Evolutionary conservation across 2,329 filamentous ascomycete species (phyloP).

Genomic region (Alternaria ethzedia): DNA sequence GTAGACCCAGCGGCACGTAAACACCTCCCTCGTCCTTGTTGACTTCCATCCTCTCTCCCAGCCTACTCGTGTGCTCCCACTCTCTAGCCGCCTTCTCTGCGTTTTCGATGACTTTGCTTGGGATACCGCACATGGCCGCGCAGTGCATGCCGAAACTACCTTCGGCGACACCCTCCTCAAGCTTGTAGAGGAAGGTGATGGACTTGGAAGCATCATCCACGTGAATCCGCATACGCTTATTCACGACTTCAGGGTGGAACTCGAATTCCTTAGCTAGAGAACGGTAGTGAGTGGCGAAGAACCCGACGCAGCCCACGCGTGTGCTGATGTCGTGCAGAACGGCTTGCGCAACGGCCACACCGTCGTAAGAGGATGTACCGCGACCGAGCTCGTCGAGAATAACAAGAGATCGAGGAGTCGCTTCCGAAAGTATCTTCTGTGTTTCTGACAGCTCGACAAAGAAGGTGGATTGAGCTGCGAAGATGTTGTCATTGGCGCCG

Average conservation of each 20-base stretch:
- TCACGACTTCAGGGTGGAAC: conserved; percentile 82
- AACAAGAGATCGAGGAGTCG: conserved; percentile 89
- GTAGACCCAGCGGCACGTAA: conserved; percentile 82
- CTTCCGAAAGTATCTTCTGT: conserved; percentile 95
- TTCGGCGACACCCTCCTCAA: conserved; percentile 92
- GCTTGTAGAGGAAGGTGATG: conserved; percentile 96
- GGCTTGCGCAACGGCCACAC: conserved; percentile 93
- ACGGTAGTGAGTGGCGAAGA: conserved; percentile 98
- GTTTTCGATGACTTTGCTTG: conserved; percentile 77
- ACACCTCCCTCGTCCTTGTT: conserved; percentile 72
- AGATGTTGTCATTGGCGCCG: conserved; percentile 98
- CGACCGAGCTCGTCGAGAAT: conserved; percentile 96
- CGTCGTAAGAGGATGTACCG: conserved; percentile 94
- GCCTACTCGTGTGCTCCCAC: conserved; percentile 92
- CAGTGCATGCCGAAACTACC: conserved; percentile 99
- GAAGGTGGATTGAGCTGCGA: conserved; percentile 96
- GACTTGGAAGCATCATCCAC: conserved; percentile 83
- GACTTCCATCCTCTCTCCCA: conserved; percentile 86
- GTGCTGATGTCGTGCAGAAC: conserved; percentile 96
- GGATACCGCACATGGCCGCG: conserved; percentile 96
- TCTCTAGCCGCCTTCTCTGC: conserved; percentile 88
- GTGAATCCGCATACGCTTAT: conserved; percentile 91
- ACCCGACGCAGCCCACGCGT: conserved; percentile 90
- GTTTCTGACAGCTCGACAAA: conserved; percentile 98
- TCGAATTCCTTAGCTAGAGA: conserved; percentile 90